Evolutionary conservation across 139 green algal species (phyloP).

Genomic region (Astrephomene gubernaculifera): DNA sequence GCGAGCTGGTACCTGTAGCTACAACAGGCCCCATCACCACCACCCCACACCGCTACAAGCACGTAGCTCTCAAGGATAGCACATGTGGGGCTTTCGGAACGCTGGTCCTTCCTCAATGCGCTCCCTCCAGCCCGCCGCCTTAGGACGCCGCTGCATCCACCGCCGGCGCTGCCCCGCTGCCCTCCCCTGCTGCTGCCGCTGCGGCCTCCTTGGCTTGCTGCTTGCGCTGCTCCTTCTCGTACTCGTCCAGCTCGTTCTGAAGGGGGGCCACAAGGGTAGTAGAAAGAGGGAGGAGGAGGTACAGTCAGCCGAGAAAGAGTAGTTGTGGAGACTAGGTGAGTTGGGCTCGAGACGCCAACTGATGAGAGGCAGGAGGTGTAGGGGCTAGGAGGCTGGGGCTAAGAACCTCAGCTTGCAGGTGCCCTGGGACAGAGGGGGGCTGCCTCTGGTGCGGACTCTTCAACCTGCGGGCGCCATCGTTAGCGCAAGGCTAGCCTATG

Average conservation of each 20-base stretch:
- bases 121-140: too few relatives aligned
- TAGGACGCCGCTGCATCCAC: not conserved
- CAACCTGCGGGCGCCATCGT: not conserved
- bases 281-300: not conserved
- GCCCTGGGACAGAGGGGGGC: not conserved
- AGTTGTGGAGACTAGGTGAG: too few relatives aligned
- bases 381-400: conserved; percentile 25
- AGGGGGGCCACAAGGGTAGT: not conserved
- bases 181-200: not conserved
- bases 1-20: too few relatives aligned
- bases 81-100: too few relatives aligned
- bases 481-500: not conserved
- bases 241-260: conserved; percentile 50
- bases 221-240: conserved; percentile 58
- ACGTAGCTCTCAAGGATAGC: too few relatives aligned
- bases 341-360: not conserved
- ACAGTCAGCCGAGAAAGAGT: not conserved
- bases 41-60: too few relatives aligned
- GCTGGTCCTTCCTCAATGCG: too few relatives aligned
- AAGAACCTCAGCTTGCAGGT: not conserved
- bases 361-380: not conserved
- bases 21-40: too few relatives aligned
- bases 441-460: too few relatives aligned
- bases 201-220: conserved; percentile 50
- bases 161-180: not conserved